Base-by-base conservation (phyloP, 1,284 basidiomycete species). In the Leccinum fuscescens region DNA sequence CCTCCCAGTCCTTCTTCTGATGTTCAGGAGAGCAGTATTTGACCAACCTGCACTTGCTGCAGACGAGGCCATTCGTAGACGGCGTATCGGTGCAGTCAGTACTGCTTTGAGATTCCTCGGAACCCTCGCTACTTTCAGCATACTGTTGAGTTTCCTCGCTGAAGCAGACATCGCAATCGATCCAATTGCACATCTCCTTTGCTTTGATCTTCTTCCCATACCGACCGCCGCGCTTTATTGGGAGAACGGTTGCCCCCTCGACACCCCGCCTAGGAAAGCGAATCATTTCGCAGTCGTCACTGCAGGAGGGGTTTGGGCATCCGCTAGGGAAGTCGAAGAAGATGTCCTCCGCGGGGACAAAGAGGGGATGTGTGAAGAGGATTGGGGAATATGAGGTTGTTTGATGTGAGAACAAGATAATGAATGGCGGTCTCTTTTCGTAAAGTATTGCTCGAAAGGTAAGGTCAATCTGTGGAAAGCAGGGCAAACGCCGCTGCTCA, bases 221-320 rank as follows among this genome's bases (percentile, higher is more conserved):
- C 51, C 76, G 76, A 54, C 75, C 79, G 55, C 79, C 83, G 14
- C 81, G 79, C 68, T 83, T 86, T 65, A 88, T 78, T 37, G 84
- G 79, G 27, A 90, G 77, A 46, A 90, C 77, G 2, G 79, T 79
- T 5, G 88, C 88, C 5, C 76, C 78, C 58, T 85, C 83, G 17
- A 81, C 67, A 1, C 88, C 88, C 58, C 80, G 77, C 58, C 87
- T 77, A 5, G 88, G 88, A 66, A 90, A 90, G 53, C 88, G 83
- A 65, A 90, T 85, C 82, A 90, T 88, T 74, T 90, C 88, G 69
- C 88, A 90, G 69, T 90, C 87, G 64, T 90, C 88, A 35, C 82
- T 86, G 70, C 88, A 90, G 65, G 84, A 86, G 2, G 86, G 87
- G 62, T 89, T 90, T 29, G 86, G 87, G 64, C 88, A 90, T 20